Evolutionary conservation across 2,329 filamentous ascomycete species (phyloP), one percentile per base, ranked within the genome.

Genomic region (Diaporthe helianthi): DNA sequence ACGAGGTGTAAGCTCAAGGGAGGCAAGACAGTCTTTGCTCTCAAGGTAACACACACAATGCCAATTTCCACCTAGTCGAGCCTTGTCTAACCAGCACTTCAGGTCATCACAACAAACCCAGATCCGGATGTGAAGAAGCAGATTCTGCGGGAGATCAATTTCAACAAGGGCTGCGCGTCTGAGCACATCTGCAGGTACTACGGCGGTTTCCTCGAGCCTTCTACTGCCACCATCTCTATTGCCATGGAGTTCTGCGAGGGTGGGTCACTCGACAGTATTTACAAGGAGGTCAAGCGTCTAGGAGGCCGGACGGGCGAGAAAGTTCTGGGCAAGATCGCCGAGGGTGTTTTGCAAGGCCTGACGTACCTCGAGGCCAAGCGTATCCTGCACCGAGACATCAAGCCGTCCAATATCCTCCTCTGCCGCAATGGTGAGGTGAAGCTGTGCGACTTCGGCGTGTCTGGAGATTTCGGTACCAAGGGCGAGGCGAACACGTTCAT

Each of bases 201-300:
- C 76, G 96, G 96, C 72, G 95, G 95, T 49, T 99, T 98, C 79
- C 93, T 97, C 78, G 95, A 99, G 78, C 92, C 96, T 69, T 92
- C 93, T n/a, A 97, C 93, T 12, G 93, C 94, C 63, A 98, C 95
- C 58, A 98, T 99, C 74, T 97, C 93, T 58, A 99, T 99, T 77
- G 94, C 94, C 69, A 99, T 99, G 96, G 96, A 99, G 79, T 98
- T 97, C 76, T 99, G 96, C 78, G 96, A 98, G 81, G 96, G 96
- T 69, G 96, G 96, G 65, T 97, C 93, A 55, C 87, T 99, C 24
- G 94, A 99, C 82, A 96, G 93, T 78, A 96, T 99, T 73, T 99
- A 99, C 84, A 93, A 93, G 74, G 96, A 99, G 81, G 94, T 99
- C 44, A 97, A 97, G 83, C 93, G 96, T 75, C 88, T 98, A 2